Conservation (phyloP, 495 filamentous ascomycete genomes). For the Lasiosphaeriaceae sp. region DNA sequence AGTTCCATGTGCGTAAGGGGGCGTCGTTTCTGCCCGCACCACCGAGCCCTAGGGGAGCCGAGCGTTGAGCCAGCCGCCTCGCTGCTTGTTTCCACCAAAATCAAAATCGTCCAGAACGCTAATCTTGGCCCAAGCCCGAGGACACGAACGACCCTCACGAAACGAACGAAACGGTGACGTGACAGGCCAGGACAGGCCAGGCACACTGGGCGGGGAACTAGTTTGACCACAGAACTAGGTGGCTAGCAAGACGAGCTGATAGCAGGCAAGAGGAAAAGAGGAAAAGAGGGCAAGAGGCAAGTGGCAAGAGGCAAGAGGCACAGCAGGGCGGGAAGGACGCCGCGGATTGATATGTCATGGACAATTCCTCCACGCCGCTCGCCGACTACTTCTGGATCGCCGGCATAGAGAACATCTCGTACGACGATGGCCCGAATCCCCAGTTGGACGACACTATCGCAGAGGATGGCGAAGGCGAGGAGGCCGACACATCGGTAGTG, state of each 20-base stretch:
- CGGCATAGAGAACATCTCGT: conserved; percentile 73
- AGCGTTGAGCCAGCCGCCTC: not conserved
- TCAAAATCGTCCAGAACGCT: not conserved
- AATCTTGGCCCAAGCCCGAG: not conserved
- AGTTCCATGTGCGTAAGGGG: not conserved
- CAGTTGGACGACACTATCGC: conserved; percentile 72
- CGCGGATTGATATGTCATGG: conserved; percentile 48
- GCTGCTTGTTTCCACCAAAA: not conserved
- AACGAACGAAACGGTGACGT: not conserved
- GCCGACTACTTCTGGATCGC: conserved; percentile 99
- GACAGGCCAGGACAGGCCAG: not conserved
- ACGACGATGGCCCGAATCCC: conserved; percentile 41
- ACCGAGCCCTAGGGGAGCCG: not conserved
- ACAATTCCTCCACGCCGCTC: conserved; percentile 68
- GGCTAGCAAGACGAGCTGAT: not conserved
- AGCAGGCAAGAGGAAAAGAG: not conserved
- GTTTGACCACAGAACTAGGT: not conserved
- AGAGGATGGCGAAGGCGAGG: conserved; percentile 64
- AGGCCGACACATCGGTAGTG: conserved; percentile 35
- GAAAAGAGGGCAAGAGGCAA: conserved; percentile 7
- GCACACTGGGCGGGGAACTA: not conserved
- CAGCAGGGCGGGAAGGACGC: not conserved
- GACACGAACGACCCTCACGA: not conserved
- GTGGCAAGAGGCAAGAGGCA: conserved; percentile 4
- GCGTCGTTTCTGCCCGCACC: not conserved